Base-by-base conservation (phyloP, 176 grass and related monocot species). In the Oryza brachyantha region DNA sequence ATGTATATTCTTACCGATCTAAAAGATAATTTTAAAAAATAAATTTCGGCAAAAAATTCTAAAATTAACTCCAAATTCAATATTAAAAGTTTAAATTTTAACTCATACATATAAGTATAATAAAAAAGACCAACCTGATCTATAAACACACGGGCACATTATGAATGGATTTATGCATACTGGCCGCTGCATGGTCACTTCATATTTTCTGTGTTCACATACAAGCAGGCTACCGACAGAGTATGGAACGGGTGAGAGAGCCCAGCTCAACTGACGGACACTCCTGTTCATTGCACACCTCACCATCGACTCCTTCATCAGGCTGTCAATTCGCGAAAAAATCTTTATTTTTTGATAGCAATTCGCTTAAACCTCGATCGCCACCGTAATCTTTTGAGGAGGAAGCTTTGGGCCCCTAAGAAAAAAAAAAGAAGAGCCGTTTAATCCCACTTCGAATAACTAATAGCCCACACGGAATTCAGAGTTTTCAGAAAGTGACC, bases 381-480 rank as follows among this genome's bases (percentile, higher is more conserved):
- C 29, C 38, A 13, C 38, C 83, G 70, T 66, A 68, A 69, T 78
- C 16, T 13, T 72, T 50, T 64, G 31, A 72, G 66, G 9, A 7
- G 2, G 1, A 54, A 55, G 8, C 21, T 55, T 22, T 22, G 50
- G 21, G 50, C 19, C 50, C 50, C 50, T 7, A 10, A 74, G 14
- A 45, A 79, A 5, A 43, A 24, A 61, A 27, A 34, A 17, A 27
- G n/a, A n/a, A n/a, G n/a, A n/a, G n/a, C n/a, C 26, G 37, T 3
- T 80, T 61, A 75, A 43, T 27, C 64, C 24, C 42, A 70, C 27
- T 25, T 55, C 66, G 79, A 83, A 10, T 29, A 50, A 63, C 31
- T 54, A 1, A 22, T 11, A 29, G 9, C 6, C 64, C 45, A 13
- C 29, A 42, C 25, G 37, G 57, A 43, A 35, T 40, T 40, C 61